Conservation (phyloP, 2,329 filamentous ascomycete genomes). For the Fusarium euwallaceae region DNA sequence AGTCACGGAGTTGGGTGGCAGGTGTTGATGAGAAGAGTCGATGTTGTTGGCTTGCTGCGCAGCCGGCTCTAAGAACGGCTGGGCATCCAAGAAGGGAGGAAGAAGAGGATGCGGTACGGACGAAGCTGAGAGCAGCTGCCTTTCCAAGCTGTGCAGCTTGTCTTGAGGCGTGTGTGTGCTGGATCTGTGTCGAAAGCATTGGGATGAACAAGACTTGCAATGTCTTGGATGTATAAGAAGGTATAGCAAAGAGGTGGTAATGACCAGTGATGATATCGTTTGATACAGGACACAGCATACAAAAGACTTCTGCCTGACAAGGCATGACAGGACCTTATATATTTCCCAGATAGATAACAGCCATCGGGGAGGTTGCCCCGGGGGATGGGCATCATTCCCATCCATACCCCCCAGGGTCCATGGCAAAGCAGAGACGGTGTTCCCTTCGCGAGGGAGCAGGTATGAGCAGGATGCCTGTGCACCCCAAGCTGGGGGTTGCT, state of each 20-base stretch:
- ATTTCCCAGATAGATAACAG: constrained; percentile 6
- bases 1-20: constrained; percentile 63
- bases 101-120: constrained; percentile 32
- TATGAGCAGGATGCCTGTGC: constrained; percentile 16
- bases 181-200: constrained; percentile 49
- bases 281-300: constrained; percentile 17
- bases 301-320: constrained; percentile 30
- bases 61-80: constrained; percentile 27
- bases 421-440: background rate
- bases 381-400: constrained; percentile 10
- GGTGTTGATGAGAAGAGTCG: constrained; percentile 65
- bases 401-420: constrained; percentile 12
- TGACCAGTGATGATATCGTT: constrained; percentile 15
- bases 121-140: constrained; percentile 38
- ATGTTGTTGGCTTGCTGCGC: constrained; percentile 30
- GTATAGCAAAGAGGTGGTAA: constrained; percentile 14
- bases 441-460: constrained; percentile 2
- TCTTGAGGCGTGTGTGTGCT: constrained; percentile 39
- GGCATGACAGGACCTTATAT: constrained; percentile 36
- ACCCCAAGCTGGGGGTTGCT: constrained; percentile 20
- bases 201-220: constrained; percentile 13
- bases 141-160: constrained; percentile 46
- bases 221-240: constrained; percentile 18
- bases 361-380: constrained; percentile 23
- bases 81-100: constrained; percentile 27